These are phyloP conservation scores for Kodamaea suecica DNA, from an alignment of 1,139 yeast genomes.

Conservation along the genomic window DNA sequence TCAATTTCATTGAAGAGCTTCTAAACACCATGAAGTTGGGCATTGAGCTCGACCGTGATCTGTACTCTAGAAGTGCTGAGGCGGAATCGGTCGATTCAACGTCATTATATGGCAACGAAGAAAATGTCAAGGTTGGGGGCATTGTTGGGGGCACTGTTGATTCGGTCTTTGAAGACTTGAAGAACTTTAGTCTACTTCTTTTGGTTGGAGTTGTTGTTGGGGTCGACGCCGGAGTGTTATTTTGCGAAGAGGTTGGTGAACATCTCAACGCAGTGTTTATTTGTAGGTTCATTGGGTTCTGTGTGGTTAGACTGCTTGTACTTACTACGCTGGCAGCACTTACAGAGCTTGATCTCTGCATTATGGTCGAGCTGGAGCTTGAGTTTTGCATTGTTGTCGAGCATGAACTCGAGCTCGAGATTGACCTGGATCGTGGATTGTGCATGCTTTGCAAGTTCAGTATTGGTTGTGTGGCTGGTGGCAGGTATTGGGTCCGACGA, in stretches of 20 bases:
- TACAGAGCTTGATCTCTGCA: no score
- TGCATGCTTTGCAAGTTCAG: no score
- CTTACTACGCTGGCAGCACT: no score
- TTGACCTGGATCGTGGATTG: no score
- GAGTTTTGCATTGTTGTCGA: no score
- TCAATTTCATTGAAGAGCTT: slow-evolving; percentile 4
- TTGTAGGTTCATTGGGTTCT: slow-evolving; percentile 1
- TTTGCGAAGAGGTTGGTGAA: background rate
- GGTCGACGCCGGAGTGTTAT: background rate
- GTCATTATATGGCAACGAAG: slow-evolving; percentile 8
- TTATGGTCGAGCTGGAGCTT: no score
- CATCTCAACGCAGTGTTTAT: background rate
- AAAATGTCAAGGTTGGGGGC: slow-evolving; percentile 2
- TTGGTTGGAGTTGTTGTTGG: slow-evolving; percentile 1
- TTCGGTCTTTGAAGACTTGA: slow-evolving; percentile 4
- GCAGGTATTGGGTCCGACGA: no score
- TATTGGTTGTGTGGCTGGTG: no score
- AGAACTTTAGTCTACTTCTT: slow-evolving; percentile 7
- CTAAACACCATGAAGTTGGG: slow-evolving; percentile 10
- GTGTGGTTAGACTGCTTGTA: no score
- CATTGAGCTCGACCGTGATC: slow-evolving; percentile 9
- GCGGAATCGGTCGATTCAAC: slow-evolving; percentile 1
- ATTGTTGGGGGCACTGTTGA: slow-evolving; percentile 1
- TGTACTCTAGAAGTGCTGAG: slow-evolving; percentile 1
- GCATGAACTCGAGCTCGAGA: no score